Percentiles rank a stretch among this genome's conserved stretches.
These are phyloP conservation scores for Mortierella polycephala DNA, from an alignment of 371 early-diverging fungal genomes.

Conservation along the genomic window DNA sequence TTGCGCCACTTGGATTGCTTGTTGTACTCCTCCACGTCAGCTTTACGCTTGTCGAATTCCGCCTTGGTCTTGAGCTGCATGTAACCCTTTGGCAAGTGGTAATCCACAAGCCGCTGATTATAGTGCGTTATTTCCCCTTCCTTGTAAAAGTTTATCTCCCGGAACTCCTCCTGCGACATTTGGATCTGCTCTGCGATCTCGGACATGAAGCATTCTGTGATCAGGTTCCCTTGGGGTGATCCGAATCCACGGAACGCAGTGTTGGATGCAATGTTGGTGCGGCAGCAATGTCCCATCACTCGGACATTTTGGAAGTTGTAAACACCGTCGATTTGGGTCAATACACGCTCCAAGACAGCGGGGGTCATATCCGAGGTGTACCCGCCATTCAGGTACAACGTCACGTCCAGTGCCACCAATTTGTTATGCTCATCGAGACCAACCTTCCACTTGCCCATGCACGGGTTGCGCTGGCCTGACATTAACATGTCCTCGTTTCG, in stretches of 20 bases:
- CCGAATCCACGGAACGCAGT: slow-evolving; percentile 1
- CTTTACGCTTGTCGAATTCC: not conserved
- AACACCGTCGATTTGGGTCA: not conserved
- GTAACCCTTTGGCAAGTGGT: not conserved
- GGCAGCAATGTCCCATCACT: not conserved
- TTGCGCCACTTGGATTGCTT: not conserved
- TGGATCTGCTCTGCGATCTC: not conserved
- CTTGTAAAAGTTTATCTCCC: not conserved
- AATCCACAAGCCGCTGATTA: not conserved
- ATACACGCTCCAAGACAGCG: not conserved
- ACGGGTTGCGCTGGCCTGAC: not conserved
- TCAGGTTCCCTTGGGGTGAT: not conserved
- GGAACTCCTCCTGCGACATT: not conserved
- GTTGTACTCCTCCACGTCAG: not conserved
- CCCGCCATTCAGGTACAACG: not conserved
- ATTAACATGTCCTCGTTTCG: slow-evolving; percentile 1
- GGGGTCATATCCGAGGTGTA: not conserved
- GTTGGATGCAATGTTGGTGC: not conserved
- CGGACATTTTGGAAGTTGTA: not conserved
- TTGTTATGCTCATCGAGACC: not conserved
- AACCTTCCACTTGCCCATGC: slow-evolving; percentile 1
- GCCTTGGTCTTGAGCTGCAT: slow-evolving; percentile 1
- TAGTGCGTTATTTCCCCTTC: not conserved
- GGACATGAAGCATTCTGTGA: not conserved
- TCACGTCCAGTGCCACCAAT: not conserved